Evolutionary conservation across 176 grass and related monocot genomes (phyloP).

Genomic region (Aechmea fasciata): DNA sequence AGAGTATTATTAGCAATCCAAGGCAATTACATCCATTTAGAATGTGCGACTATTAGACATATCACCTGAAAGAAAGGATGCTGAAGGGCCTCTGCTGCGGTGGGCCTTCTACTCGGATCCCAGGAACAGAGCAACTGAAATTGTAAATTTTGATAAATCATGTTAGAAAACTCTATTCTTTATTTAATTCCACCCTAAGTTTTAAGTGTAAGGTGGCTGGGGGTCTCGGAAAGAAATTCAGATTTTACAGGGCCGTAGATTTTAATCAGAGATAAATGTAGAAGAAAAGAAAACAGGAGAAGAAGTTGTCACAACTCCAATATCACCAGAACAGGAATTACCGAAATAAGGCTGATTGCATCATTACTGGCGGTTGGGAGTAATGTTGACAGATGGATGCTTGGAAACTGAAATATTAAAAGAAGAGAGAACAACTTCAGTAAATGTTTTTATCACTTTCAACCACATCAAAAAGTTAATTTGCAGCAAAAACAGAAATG

Average conservation of each 20-base stretch:
- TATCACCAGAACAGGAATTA: conserved; percentile 15
- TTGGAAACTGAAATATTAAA: conserved; percentile 39
- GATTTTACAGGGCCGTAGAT: too few relatives aligned
- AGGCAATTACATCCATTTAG: neutral
- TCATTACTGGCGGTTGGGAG: conserved; percentile 69
- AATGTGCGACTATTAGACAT: too few relatives aligned
- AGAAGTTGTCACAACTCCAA: neutral
- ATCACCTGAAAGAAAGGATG: conserved; percentile 94
- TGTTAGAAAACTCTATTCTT: neutral
- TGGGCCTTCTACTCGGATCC: conserved; percentile 74
- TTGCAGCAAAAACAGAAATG: neutral
- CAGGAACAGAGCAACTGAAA: conserved; percentile 82
- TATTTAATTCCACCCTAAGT: too few relatives aligned
- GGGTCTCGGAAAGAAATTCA: neutral
- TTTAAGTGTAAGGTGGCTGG: too few relatives aligned
- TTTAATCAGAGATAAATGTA: neutral
- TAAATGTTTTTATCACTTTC: neutral
- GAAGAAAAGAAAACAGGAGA: neutral
- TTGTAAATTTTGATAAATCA: conserved; percentile 2
- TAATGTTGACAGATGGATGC: conserved; percentile 51
- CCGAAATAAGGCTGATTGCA: conserved; percentile 83
- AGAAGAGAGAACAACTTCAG: neutral
- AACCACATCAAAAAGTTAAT: neutral
- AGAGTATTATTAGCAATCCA: neutral
- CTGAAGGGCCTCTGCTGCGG: conserved; percentile 74